phyloP scores from a whole-genome alignment of 768 basidiomycete genomes.

The Mrakia blollopis region DNA sequence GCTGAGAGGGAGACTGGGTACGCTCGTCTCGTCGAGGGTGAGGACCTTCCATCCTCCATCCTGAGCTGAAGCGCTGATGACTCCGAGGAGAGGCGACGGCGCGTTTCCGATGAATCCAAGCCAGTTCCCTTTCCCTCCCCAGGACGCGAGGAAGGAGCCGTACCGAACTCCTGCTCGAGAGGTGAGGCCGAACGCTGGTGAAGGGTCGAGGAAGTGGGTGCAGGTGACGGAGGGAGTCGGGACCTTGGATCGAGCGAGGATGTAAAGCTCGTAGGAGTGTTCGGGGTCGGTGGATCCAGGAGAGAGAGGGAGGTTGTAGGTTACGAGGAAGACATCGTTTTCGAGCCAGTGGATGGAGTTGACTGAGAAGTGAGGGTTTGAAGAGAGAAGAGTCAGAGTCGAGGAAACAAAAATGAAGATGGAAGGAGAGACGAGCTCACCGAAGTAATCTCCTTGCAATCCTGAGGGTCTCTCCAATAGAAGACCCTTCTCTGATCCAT shows the following conservation, averaged over 20 bases:
- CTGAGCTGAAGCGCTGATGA: conserved; percentile 33
- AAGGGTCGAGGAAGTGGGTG: conserved; percentile 43
- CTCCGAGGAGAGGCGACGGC: conserved; percentile 43
- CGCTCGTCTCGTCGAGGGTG: conserved; percentile 43
- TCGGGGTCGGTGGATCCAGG: conserved; percentile 34
- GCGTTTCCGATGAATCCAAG: conserved; percentile 43
- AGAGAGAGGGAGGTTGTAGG: conserved; percentile 38
- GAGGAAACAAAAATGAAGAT: conserved; percentile 27
- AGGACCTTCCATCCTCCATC: conserved; percentile 41
- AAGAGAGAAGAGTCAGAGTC: background rate
- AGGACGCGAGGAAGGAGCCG: conserved; percentile 40
- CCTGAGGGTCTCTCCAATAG: conserved; percentile 38
- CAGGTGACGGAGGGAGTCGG: conserved; percentile 35
- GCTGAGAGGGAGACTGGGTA: conserved; percentile 41
- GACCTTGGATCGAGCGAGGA: conserved; percentile 38
- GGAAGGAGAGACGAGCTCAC: conserved; percentile 22
- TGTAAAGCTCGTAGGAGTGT: conserved; percentile 43
- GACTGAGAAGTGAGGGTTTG: background rate
- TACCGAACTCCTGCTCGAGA: conserved; percentile 37
- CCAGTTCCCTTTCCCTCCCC: conserved; percentile 44
- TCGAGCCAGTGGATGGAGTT: conserved; percentile 47
- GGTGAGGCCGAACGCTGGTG: conserved; percentile 43
- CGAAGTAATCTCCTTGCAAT: conserved; percentile 27
- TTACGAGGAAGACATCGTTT: conserved; percentile 47
- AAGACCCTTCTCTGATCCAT: conserved; percentile 43